A percentile compares a stretch with the other conserved stretches of the same genome.
phyloP scores from a whole-genome alignment of 2,329 filamentous ascomycete species.

The Phyllosticta citribraziliensis region DNA sequence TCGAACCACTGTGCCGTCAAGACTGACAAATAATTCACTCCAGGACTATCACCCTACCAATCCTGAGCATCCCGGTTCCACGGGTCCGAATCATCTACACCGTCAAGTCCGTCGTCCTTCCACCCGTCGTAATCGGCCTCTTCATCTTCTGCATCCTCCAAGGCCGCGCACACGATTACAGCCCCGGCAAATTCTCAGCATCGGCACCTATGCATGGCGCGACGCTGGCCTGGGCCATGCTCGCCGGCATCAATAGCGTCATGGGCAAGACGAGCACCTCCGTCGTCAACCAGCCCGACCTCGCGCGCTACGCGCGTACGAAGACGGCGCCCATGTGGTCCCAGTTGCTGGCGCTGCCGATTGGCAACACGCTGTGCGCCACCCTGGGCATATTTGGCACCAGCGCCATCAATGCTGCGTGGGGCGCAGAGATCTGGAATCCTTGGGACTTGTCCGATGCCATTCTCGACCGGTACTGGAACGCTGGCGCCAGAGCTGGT shows the following conservation, averaged over 20 bases:
- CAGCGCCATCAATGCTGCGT: slow-evolving; percentile 9
- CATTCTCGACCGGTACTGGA: background rate
- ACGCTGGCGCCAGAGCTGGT: background rate
- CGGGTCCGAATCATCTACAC: background rate
- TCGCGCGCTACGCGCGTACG: background rate
- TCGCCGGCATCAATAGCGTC: background rate
- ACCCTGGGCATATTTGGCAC: slow-evolving; percentile 12
- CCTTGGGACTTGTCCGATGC: slow-evolving; percentile 2
- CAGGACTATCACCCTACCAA: background rate
- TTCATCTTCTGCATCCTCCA: slow-evolving; percentile 2
- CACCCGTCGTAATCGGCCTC: background rate
- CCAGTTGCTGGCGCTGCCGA: background rate
- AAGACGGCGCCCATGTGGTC: background rate
- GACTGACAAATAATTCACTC: background rate
- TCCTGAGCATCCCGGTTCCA: background rate
- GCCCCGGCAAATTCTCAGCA: background rate
- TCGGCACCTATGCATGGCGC: background rate
- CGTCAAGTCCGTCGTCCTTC: background rate
- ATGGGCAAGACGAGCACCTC: background rate
- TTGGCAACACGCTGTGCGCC: background rate
- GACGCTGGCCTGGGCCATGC: background rate
- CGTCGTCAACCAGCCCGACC: background rate
- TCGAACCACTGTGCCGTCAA: no score
- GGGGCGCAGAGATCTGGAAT: slow-evolving; percentile 12
- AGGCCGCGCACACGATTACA: background rate